These are phyloP conservation scores for Abrus precatorius DNA, from an alignment of 306 rosid genomes.

Conservation along the genomic window DNA sequence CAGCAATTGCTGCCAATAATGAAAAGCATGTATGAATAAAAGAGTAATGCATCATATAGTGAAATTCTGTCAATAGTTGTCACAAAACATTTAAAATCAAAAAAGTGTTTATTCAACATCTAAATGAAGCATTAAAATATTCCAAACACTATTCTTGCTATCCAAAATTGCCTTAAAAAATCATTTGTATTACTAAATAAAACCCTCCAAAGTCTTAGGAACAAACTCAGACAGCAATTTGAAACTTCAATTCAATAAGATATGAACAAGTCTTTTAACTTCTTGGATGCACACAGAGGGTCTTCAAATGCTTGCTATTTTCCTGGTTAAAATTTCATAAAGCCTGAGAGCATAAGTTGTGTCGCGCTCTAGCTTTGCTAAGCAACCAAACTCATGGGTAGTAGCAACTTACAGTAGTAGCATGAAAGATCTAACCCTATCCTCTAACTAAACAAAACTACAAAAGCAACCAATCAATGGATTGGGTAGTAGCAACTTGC, in stretches of 20 bases:
- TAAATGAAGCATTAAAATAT: constrained; percentile 29
- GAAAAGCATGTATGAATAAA: constrained; percentile 27
- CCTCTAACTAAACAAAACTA: neutral
- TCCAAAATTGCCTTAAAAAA: constrained; percentile 19
- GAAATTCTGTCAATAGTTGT: constrained; percentile 12
- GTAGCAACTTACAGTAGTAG: neutral
- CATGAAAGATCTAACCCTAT: neutral
- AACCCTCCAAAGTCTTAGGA: neutral
- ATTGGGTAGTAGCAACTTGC: constrained; percentile 5
- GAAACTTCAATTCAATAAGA: constrained; percentile 21
- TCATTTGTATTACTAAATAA: constrained; percentile 7
- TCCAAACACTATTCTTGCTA: constrained; percentile 17
- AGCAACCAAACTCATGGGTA: constrained; percentile 39
- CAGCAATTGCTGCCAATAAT: constrained; percentile 87
- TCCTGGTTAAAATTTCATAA: constrained; percentile 8
- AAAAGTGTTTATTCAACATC: constrained; percentile 28
- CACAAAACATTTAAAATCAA: constrained; percentile 9
- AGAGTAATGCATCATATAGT: constrained; percentile 11
- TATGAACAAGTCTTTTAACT: constrained; percentile 8
- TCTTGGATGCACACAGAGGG: constrained; percentile 12
- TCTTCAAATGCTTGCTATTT: constrained; percentile 14
- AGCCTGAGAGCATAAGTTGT: constrained; percentile 31
- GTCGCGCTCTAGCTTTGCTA: constrained; percentile 20
- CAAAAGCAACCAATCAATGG: neutral
- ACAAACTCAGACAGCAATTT: constrained; percentile 9